Evolutionary conservation across 2,329 filamentous ascomycete species (phyloP), one percentile per base, ranked within the genome.

Genomic region (Hirsutella thompsonii): DNA sequence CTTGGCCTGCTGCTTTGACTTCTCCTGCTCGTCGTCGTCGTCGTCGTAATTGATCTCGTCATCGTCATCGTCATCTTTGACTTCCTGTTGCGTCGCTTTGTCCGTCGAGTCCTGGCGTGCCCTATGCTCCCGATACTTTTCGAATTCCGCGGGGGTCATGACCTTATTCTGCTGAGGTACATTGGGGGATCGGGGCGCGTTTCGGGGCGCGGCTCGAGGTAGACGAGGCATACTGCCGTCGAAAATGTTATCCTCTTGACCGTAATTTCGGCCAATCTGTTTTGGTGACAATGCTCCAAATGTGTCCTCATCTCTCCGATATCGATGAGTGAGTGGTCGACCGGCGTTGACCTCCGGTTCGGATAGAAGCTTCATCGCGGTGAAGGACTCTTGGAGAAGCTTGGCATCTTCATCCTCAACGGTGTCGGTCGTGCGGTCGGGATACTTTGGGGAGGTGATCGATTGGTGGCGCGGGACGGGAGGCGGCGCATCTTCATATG

Each of bases 71-170:
- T 79, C 76, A 33, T 79, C 72, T 29, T 73, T 71, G 14, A 69
- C 70, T 18, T 65, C 64, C 5, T 74, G 37, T 19, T 45, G 47
- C 20, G 56, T 45, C 48, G 43, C 63, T 50, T 61, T 69, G 51
- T 64, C 67, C 21, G 58, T 66, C 28, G 56, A 55, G 41, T 46
- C 68, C 42, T 72, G 68, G n/a, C 76, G 70, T 48, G 80, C 79
- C 53, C 85, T 81, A 54, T 92, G 82, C 52, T 81, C 73, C 46
- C 79, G 75, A 52, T 89, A 90, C 48, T 74, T 74, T 56, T 94
- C 87, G 50, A 93, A 94, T 56, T 94, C 79, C 10, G 81, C 84
- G 1, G 83, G 83, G 2, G 88, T 94, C 85, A 94, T 94, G 46
- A 92, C 82, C 59, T 92, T 92, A 56, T 75, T 82, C 18, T 68